Percentiles rank a stretch among this genome's conserved stretches.
Conservation (phyloP, 2,329 filamentous ascomycete species). For the Penicillium thymicola region DNA sequence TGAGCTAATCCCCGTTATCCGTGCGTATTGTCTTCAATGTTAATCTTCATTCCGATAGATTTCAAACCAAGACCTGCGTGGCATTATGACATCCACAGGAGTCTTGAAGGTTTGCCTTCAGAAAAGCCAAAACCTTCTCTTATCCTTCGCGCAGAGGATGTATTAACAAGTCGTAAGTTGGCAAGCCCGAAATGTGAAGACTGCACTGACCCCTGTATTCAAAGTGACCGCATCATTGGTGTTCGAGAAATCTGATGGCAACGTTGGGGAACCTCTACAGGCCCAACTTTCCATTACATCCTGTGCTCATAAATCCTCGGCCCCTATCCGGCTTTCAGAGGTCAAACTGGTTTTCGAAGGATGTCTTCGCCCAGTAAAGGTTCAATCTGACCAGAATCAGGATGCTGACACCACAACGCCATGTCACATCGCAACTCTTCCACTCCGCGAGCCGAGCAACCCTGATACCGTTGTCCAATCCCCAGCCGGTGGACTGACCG, state of each 20-base stretch:
- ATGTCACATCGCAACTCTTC: slow-evolving; percentile 32
- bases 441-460: slow-evolving; percentile 34
- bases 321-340: slow-evolving; percentile 48
- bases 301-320: slow-evolving; percentile 44
- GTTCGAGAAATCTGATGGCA: slow-evolving; percentile 54
- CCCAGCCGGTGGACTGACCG: slow-evolving; percentile 33
- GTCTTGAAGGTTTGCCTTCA: slow-evolving; percentile 40
- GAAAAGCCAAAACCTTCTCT: slow-evolving; percentile 45
- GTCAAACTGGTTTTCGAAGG: slow-evolving; percentile 54
- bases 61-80: slow-evolving; percentile 36
- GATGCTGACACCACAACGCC: slow-evolving; percentile 20
- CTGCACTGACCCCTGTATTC: slow-evolving; percentile 19
- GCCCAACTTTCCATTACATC: slow-evolving; percentile 56
- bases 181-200: neutral
- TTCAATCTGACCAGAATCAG: slow-evolving; percentile 35
- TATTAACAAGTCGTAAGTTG: slow-evolving; percentile 47
- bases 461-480: slow-evolving; percentile 32
- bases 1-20: slow-evolving; percentile 20
- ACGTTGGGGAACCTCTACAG: slow-evolving; percentile 58
- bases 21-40: neutral
- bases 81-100: slow-evolving; percentile 48
- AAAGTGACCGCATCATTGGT: slow-evolving; percentile 51
- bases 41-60: slow-evolving; percentile 22
- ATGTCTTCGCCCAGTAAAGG: slow-evolving; percentile 42
- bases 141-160: slow-evolving; percentile 47